These are phyloP conservation scores for Ogataea corticis DNA, from an alignment of 805 yeast species.

Conservation along the genomic window DNA sequence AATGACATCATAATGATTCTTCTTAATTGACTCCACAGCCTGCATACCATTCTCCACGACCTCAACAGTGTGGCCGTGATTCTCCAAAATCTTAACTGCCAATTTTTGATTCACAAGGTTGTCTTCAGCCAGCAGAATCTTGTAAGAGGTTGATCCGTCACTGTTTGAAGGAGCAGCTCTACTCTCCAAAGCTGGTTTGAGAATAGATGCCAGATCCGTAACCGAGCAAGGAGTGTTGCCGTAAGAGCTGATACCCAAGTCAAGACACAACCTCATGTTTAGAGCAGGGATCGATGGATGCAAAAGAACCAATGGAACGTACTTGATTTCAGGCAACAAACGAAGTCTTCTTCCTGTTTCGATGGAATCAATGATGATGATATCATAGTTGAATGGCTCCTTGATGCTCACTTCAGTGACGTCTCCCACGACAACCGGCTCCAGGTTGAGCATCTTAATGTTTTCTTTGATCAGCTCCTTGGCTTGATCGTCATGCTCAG, in stretches of 20 bases:
- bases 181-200: constrained; percentile 83
- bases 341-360: constrained; percentile 73
- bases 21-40: constrained; percentile 74
- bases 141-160: constrained; percentile 75
- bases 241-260: constrained; percentile 82
- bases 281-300: constrained; percentile 75
- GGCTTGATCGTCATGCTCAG: constrained; percentile 55
- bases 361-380: constrained; percentile 78
- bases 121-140: constrained; percentile 81
- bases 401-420: constrained; percentile 58
- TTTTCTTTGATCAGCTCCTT: constrained; percentile 51
- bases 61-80: constrained; percentile 79
- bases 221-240: constrained; percentile 88
- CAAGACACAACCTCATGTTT: constrained; percentile 79
- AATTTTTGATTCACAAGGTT: constrained; percentile 84
- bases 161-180: constrained; percentile 77
- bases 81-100: constrained; percentile 81
- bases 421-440: constrained; percentile 55
- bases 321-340: constrained; percentile 72
- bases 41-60: constrained; percentile 87
- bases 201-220: constrained; percentile 77
- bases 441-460: constrained; percentile 55
- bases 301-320: constrained; percentile 78
- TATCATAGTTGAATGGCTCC: constrained; percentile 67
- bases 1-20: constrained; percentile 72